Base-by-base conservation (phyloP, 164 flowering plant species). In the Dillenia turbinata region DNA sequence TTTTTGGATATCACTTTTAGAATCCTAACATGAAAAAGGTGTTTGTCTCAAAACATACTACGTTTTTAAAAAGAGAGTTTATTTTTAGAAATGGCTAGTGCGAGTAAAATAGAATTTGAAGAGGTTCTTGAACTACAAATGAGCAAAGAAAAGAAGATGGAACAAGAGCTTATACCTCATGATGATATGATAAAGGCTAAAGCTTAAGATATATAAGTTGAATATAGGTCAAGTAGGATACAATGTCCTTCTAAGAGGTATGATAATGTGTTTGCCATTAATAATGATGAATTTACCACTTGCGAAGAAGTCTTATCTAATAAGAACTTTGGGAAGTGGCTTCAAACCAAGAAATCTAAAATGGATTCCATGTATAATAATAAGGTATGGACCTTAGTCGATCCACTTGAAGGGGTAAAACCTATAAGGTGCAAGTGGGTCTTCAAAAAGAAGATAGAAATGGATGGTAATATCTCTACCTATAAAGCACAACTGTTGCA, bases 311-410 rank as follows among this genome's bases (percentile, higher is more conserved):
- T 26, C 2, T 26, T 26, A 24, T 24, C 26, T 24, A 3, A 24
- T 24, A 53, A 53, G 17, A 19, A 2, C 10, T n/a, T 8, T 53
- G 8, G 2, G 8, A 17, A 53, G 9, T 9, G 56, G 10, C 8
- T 19, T 53, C 24, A 58, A n/a, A 9, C 47, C 50, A 58, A 47
- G 49, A 45, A 45, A 58, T 46, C 16, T 45, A 51, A 46, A 58
- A 61, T 61, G 24, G 56, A 61, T 4, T 61, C 48, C 12, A 1
- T 26, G 33, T 26, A 26, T 26, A 26, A 26, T 5, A 26, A 26
- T 26, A 26, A 26, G 33, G 5, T 51, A 6, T 51, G 48, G 24
- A 61, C 2, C 12, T 24, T 60, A 44, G 12, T 60, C 3, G 54
- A 60, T 26, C 2, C 14, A 33, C 19, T 46, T 12, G 7, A 61